These are phyloP conservation scores for Corynespora cassiicola DNA, from an alignment of 2,329 filamentous ascomycete genomes.

Conservation along the genomic window DNA sequence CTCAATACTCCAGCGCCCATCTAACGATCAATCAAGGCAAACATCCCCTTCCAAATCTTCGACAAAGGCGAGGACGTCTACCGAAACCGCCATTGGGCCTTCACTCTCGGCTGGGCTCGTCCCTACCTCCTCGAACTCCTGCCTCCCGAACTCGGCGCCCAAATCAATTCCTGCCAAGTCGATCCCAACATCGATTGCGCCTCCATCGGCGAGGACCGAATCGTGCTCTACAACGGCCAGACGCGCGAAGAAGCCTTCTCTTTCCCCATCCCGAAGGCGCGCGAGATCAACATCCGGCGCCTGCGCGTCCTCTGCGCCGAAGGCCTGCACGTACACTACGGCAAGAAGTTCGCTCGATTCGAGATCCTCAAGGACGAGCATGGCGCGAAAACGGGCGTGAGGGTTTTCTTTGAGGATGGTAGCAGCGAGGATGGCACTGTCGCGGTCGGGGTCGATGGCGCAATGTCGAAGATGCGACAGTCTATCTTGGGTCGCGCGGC, in stretches of 20 bases:
- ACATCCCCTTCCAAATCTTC: slow-evolving; percentile 34
- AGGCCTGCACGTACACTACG: slow-evolving; percentile 41
- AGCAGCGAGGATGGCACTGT: slow-evolving; percentile 27
- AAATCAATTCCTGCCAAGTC: slow-evolving; percentile 38
- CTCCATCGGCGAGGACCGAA: slow-evolving; percentile 33
- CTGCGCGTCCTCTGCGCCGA: slow-evolving; percentile 45
- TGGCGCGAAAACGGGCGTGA: slow-evolving; percentile 31
- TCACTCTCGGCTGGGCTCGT: slow-evolving; percentile 44
- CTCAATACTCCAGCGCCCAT: not conserved
- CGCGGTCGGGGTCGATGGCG: slow-evolving; percentile 33
- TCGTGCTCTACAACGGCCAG: slow-evolving; percentile 41
- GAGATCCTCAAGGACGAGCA: slow-evolving; percentile 12
- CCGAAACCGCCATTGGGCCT: slow-evolving; percentile 44
- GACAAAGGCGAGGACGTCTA: slow-evolving; percentile 35
- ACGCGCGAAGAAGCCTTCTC: slow-evolving; percentile 43
- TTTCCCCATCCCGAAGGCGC: slow-evolving; percentile 40
- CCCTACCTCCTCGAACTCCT: slow-evolving; percentile 38
- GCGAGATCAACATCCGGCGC: slow-evolving; percentile 43
- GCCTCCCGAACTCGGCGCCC: slow-evolving; percentile 27
- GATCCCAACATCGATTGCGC: slow-evolving; percentile 39
- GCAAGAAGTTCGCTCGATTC: slow-evolving; percentile 25
- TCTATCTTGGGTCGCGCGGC: slow-evolving; percentile 25
- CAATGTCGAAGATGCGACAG: slow-evolving; percentile 33
- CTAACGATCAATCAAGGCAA: slow-evolving; percentile 5
- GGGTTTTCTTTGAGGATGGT: slow-evolving; percentile 31